Evolutionary conservation across 2,329 filamentous ascomycete species (phyloP).

Genomic region (Xylaria arbuscula): DNA sequence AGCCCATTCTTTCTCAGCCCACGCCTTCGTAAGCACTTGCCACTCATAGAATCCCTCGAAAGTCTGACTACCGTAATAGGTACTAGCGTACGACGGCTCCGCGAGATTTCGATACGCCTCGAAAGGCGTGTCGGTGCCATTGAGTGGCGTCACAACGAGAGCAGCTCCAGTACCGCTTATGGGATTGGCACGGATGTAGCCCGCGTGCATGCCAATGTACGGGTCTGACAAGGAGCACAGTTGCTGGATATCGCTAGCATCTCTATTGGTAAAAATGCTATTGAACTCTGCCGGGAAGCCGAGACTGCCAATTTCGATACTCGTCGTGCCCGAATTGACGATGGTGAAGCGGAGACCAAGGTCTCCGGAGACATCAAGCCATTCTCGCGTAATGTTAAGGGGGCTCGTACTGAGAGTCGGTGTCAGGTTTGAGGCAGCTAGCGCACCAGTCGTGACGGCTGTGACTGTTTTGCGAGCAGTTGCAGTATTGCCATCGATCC

Average conservation of each 20-base stretch:
- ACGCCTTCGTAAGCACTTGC: slow-evolving; percentile 65
- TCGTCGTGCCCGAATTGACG: slow-evolving; percentile 54
- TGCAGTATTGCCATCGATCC: slow-evolving; percentile 62
- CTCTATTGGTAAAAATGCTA: slow-evolving; percentile 67
- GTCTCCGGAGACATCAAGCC: slow-evolving; percentile 61
- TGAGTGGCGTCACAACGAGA: slow-evolving; percentile 65
- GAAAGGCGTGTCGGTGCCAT: slow-evolving; percentile 57
- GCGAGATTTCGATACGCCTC: slow-evolving; percentile 66
- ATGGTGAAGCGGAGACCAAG: slow-evolving; percentile 64
- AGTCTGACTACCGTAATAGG: slow-evolving; percentile 62
- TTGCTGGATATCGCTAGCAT: slow-evolving; percentile 59
- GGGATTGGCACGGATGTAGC: slow-evolving; percentile 65
- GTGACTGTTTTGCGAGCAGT: slow-evolving; percentile 53
- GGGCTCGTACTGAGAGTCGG: slow-evolving; percentile 56
- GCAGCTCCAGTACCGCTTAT: slow-evolving; percentile 63
- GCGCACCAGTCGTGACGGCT: slow-evolving; percentile 41
- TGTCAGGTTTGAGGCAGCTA: slow-evolving; percentile 56
- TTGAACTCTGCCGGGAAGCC: slow-evolving; percentile 71
- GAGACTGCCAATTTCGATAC: slow-evolving; percentile 66
- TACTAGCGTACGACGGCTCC: slow-evolving; percentile 56
- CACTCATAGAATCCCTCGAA: slow-evolving; percentile 72
- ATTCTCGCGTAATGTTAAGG: slow-evolving; percentile 62
- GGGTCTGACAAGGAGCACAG: slow-evolving; percentile 68
- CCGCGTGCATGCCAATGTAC: slow-evolving; percentile 69
- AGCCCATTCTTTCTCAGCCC: slow-evolving; percentile 67